Evolutionary conservation across 345 rosid genomes (phyloP), one percentile per base, ranked within the genome.

Genomic region (Triadica sebifera): DNA sequence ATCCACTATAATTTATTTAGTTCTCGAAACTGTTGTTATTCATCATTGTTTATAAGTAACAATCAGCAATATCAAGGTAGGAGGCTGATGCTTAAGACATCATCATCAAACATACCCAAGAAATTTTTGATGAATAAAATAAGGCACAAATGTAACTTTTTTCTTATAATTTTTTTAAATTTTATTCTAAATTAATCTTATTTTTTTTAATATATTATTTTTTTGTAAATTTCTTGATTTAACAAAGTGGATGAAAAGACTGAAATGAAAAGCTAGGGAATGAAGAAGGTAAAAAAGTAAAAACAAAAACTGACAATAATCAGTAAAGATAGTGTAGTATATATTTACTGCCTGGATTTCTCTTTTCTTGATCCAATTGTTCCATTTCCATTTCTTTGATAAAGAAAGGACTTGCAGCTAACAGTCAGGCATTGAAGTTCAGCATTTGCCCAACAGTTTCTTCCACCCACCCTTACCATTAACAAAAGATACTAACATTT

Each of bases 71-170:
- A 22, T 29, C 45, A 67, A 67, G 13, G 71, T 50, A 34, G 50
- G 59, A 60, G 72, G 52, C 45, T 50, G 56, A 20, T 50, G 39
- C 55, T 49, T 16, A 17, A 67, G 58, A 67, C 71, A 24, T 47
- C 22, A 67, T 47, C 70, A 67, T 47, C 70, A 67, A 47, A 63
- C 67, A 63, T 50, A 5, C 41, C 70, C n/a, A 7, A 1, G 13
- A 20, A 46, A 63, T n/a, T n/a, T n/a, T n/a, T n/a, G n/a, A n/a
- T n/a, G n/a, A n/a, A n/a, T n/a, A n/a, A 29, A 29, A 29, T 29
- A 29, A 29, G 34, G 34, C 34, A 29, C 2, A 29, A 29, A 29
- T 2, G 34, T 29, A 29, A 29, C 47, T 10, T 43, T 43, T 43
- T 43, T 43, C 47, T 4, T 43, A 43, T 43, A 29, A 29, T 29